Conservation (phyloP, 805 yeast genomes). For the Starmerella asiatica region DNA sequence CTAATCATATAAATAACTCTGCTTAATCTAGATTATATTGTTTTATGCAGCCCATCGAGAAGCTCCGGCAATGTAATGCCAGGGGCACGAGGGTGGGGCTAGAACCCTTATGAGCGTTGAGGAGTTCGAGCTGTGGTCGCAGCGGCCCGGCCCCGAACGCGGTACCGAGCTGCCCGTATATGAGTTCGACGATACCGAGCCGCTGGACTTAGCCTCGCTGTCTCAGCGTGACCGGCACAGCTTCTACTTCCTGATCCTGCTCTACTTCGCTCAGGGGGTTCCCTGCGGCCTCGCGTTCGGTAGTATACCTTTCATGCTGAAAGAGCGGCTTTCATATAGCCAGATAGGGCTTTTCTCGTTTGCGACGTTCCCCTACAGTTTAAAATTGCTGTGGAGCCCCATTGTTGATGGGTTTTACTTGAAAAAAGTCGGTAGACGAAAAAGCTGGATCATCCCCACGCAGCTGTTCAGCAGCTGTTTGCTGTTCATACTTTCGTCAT, state of each 20-base stretch:
- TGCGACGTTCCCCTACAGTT: slow-evolving; percentile 89
- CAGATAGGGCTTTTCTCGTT: slow-evolving; percentile 83
- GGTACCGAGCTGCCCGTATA: slow-evolving; percentile 3
- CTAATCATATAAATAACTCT: too few species aligned
- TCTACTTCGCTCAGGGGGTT: slow-evolving; percentile 85
- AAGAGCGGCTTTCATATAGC: slow-evolving; percentile 68
- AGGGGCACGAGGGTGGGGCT: too few species aligned
- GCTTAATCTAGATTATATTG: too few species aligned
- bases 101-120: neutral
- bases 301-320: slow-evolving; percentile 76
- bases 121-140: slow-evolving; percentile 12
- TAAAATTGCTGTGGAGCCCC: slow-evolving; percentile 91
- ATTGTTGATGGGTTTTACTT: slow-evolving; percentile 78
- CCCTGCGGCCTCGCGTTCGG: slow-evolving; percentile 96
- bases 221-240: slow-evolving; percentile 49
- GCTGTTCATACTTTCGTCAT: slow-evolving; percentile 49
- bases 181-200: slow-evolving; percentile 3
- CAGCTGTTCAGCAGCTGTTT: slow-evolving; percentile 67
- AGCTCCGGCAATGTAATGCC: too few species aligned
- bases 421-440: slow-evolving; percentile 58
- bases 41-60: too few species aligned
- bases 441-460: slow-evolving; percentile 90
- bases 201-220: slow-evolving; percentile 23
- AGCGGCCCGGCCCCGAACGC: slow-evolving; percentile 7
- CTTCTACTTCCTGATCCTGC: slow-evolving; percentile 53